Evolutionary conservation across 2,329 filamentous ascomycete genomes (phyloP).

Genomic region (Fusarium sp.): DNA sequence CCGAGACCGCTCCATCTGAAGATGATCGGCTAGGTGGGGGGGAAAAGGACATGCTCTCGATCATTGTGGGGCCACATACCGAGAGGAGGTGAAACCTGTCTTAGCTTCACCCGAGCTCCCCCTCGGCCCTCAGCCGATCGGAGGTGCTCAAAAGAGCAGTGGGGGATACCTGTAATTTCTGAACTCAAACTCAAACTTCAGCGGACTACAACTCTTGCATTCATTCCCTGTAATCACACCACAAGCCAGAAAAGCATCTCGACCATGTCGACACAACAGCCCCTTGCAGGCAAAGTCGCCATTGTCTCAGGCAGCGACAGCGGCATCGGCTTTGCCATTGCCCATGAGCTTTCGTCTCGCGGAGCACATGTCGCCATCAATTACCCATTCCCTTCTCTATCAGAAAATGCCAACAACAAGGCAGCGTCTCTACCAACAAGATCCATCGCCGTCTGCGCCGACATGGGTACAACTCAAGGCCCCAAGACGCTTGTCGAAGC

Average conservation of each 20-base stretch:
- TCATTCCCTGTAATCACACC: too few relatives aligned
- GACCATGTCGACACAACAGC: not conserved
- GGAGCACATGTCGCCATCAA: not conserved
- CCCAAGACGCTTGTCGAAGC: not conserved
- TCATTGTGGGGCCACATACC: not conserved
- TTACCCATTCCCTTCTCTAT: not conserved
- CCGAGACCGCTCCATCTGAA: not conserved
- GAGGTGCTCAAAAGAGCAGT: accelerated
- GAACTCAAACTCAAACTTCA: too few relatives aligned
- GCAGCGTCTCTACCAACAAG: not conserved
- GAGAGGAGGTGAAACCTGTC: not conserved
- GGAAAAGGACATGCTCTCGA: not conserved
- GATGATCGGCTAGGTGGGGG: not conserved
- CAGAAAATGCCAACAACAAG: constrained; percentile 13
- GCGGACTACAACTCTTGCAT: too few relatives aligned
- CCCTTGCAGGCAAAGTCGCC: not conserved
- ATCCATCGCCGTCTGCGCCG: not conserved
- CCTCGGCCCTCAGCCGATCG: not conserved
- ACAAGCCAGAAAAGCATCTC: not conserved
- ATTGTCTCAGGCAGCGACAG: not conserved
- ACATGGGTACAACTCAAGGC: not conserved
- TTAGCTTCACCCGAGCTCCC: not conserved
- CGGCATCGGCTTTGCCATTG: not conserved
- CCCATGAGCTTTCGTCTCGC: not conserved
- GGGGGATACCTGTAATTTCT: not conserved